Conservation (phyloP, 495 filamentous ascomycete species). For the Penicillium antarcticum region DNA sequence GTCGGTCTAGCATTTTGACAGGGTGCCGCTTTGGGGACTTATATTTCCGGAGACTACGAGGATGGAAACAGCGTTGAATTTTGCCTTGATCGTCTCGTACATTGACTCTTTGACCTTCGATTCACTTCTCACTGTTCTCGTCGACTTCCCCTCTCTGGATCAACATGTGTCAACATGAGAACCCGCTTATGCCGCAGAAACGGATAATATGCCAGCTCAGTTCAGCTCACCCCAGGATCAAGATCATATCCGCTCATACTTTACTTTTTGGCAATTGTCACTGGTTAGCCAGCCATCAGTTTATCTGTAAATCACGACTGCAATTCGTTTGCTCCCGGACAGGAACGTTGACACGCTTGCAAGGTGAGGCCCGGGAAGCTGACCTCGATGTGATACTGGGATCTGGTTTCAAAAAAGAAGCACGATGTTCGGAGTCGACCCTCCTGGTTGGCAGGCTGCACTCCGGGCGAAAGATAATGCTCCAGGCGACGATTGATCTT, state of each 20-base stretch:
- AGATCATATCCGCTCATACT: not conserved
- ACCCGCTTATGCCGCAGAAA: not conserved
- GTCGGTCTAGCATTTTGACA: not conserved
- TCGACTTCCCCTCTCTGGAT: not conserved
- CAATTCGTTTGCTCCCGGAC: too few species aligned
- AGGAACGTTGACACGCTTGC: too few species aligned
- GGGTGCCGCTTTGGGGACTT: not conserved
- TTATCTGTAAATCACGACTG: conserved; percentile 14
- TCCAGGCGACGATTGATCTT: not conserved
- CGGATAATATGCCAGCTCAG: not conserved
- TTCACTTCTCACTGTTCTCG: not conserved
- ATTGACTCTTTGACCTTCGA: not conserved
- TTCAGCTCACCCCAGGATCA: not conserved
- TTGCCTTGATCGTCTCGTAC: conserved; percentile 2
- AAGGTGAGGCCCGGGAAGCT: not conserved
- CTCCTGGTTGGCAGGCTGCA: not conserved
- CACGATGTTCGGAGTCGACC: not conserved
- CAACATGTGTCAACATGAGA: not conserved
- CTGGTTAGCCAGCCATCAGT: not conserved
- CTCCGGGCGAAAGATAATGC: not conserved
- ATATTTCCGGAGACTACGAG: not conserved
- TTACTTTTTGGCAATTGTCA: conserved; percentile 1
- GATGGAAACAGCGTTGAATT: not conserved
- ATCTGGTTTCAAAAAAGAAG: not conserved
- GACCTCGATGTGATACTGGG: not conserved